These are phyloP conservation scores for Phycomyces blakesleeanus DNA, from an alignment of 192 early-diverging fungal genomes.

Conservation along the genomic window DNA sequence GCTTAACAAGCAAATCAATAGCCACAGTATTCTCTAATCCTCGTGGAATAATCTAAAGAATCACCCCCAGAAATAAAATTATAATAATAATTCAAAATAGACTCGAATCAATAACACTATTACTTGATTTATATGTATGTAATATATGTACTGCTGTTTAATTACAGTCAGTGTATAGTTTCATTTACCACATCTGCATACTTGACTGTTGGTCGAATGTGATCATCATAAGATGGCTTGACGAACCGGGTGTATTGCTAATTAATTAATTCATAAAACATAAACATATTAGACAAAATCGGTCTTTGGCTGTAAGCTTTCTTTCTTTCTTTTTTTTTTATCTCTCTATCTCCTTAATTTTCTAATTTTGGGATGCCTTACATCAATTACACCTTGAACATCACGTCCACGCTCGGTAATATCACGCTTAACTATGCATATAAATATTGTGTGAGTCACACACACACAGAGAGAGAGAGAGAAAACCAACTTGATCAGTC, in stretches of 20 bases:
- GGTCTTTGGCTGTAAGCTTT: too few relatives aligned
- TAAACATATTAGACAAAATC: neutral
- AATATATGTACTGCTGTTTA: too few relatives aligned
- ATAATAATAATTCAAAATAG: neutral
- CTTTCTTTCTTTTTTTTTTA: neutral
- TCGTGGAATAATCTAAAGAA: constrained; percentile 78
- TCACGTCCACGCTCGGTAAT: constrained; percentile 88
- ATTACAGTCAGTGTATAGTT: too few relatives aligned
- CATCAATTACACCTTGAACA: constrained; percentile 73
- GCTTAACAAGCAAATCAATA: constrained; percentile 89
- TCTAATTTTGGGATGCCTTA: too few relatives aligned
- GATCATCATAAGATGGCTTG: constrained; percentile 90
- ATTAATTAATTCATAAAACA: neutral
- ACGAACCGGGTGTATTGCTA: constrained; percentile 89
- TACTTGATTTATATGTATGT: too few relatives aligned
- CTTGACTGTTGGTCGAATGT: constrained; percentile 88
- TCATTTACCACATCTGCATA: constrained; percentile 78
- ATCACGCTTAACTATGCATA: constrained; percentile 76
- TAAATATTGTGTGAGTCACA: too few relatives aligned
- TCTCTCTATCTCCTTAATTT: too few relatives aligned
- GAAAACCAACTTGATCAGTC: neutral
- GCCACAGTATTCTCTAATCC: constrained; percentile 88
- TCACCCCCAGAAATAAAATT: neutral
- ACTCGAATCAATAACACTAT: too few relatives aligned
- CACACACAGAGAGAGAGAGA: too few relatives aligned